These are phyloP conservation scores for Quercus rubra DNA, from an alignment of 306 rosid species.

Conservation along the genomic window DNA sequence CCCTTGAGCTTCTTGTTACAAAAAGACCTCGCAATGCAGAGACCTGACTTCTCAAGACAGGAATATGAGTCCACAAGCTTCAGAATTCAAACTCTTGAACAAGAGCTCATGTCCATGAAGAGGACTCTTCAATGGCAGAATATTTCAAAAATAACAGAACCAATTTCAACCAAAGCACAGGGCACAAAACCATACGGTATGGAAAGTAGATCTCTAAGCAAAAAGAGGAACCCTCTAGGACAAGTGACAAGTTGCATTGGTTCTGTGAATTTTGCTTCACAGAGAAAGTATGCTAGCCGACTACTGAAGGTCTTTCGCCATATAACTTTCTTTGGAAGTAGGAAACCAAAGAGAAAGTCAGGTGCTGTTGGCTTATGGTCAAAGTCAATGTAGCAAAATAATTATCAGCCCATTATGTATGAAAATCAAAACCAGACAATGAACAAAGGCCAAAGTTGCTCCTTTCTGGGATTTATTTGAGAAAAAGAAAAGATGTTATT, in stretches of 20 bases:
- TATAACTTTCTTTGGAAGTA: conserved; percentile 58
- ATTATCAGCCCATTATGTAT: conserved; percentile 11
- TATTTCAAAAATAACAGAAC: conserved; percentile 43
- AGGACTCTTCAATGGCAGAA: conserved; percentile 59
- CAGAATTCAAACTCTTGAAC: conserved; percentile 75
- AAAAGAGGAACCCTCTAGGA: conserved; percentile 51
- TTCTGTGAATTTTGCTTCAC: conserved; percentile 61
- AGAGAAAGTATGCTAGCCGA: conserved; percentile 58
- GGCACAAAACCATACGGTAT: conserved; percentile 37
- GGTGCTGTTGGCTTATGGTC: conserved; percentile 34
- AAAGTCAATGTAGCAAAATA: conserved; percentile 35
- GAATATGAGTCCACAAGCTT: conserved; percentile 86
- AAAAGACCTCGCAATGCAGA: conserved; percentile 45
- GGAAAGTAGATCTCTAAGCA: conserved; percentile 51
- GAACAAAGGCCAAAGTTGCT: not conserved
- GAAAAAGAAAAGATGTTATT: not conserved
- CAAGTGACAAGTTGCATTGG: conserved; percentile 71
- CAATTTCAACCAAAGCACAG: conserved; percentile 27
- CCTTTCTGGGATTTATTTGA: not conserved
- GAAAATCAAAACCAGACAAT: not conserved
- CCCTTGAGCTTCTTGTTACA: conserved; percentile 61
- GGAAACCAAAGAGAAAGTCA: conserved; percentile 52
- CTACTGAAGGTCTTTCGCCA: conserved; percentile 52
- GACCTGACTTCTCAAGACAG: conserved; percentile 44
- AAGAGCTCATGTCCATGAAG: conserved; percentile 71